These are phyloP conservation scores for Naganishia kalamii DNA, from an alignment of 768 basidiomycete genomes.

Conservation along the genomic window DNA sequence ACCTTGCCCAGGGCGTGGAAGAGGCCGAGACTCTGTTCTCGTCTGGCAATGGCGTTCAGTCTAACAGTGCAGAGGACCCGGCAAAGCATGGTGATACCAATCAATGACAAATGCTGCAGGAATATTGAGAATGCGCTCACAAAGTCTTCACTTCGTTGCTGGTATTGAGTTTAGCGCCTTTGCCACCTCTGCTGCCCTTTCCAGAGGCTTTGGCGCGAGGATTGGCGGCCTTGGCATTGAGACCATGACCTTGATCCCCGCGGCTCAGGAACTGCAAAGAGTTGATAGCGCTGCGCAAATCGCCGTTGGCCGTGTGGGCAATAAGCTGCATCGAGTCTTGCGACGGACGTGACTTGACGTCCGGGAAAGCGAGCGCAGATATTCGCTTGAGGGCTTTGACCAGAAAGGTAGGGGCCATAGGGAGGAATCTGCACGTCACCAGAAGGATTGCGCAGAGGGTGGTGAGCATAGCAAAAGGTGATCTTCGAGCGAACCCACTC, in stretches of 20 bases:
- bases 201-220: conserved; percentile 21
- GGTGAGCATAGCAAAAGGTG: not conserved
- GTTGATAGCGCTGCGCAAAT: conserved; percentile 90
- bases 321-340: conserved; percentile 68
- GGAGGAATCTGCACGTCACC: conserved; percentile 65
- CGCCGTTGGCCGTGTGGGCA: conserved; percentile 74
- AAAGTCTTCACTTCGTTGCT: not conserved
- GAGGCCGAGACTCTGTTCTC: conserved; percentile 77
- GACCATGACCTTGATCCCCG: conserved; percentile 37
- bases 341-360: conserved; percentile 48
- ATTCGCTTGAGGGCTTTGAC: conserved; percentile 66
- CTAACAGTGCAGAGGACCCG: conserved; percentile 31
- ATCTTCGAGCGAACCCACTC: conserved; percentile 53
- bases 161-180: conserved; percentile 29
- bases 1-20: conserved; percentile 93
- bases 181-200: conserved; percentile 41
- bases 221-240: conserved; percentile 18
- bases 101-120: no score
- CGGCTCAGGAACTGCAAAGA: conserved; percentile 76
- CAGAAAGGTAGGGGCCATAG: conserved; percentile 80
- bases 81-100: not conserved
- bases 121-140: not conserved
- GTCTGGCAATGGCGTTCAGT: conserved; percentile 67
- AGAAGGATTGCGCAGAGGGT: not conserved
- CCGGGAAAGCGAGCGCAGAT: conserved; percentile 52